Evolutionary conservation across 768 basidiomycete species (phyloP).

Genomic region (Kwoniella pini): DNA sequence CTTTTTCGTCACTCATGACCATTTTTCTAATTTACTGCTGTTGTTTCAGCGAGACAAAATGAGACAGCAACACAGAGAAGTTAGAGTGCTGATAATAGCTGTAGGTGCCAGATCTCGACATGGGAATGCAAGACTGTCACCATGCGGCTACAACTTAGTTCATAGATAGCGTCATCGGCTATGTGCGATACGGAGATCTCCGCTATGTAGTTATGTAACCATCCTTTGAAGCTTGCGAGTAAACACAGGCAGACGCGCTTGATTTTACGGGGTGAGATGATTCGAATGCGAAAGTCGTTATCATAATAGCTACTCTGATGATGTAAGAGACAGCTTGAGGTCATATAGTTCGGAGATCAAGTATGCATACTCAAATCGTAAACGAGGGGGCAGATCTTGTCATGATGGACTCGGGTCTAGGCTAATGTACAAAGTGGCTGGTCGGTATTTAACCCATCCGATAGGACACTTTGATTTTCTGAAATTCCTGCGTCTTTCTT

Average conservation of each 20-base stretch:
- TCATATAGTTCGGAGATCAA: too few relatives aligned
- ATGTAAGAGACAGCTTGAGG: too few relatives aligned
- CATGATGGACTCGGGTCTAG: not conserved
- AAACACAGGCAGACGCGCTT: conserved; percentile 5
- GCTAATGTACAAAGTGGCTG: not conserved
- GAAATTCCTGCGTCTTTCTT: not conserved
- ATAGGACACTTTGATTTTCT: not conserved
- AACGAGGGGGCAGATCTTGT: not conserved
- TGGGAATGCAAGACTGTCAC: too few relatives aligned
- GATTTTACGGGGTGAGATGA: conserved; percentile 8
- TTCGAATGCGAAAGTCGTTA: too few relatives aligned
- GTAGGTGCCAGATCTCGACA: too few relatives aligned
- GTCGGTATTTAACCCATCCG: not conserved
- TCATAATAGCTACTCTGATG: too few relatives aligned
- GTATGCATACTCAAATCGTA: not conserved
- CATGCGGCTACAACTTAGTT: too few relatives aligned
- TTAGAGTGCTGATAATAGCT: too few relatives aligned
- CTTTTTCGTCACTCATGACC: conserved; percentile 10
- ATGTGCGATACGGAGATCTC: conserved; percentile 6
- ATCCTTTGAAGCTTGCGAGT: not conserved
- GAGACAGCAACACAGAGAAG: too few relatives aligned
- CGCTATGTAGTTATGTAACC: not conserved
- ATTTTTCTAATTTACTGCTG: not conserved
- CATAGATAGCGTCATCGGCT: conserved; percentile 8
- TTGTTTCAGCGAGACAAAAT: too few relatives aligned